Evolutionary conservation across 2,329 filamentous ascomycete genomes (phyloP).

Genomic region (Pseudogymnoascus destructans): DNA sequence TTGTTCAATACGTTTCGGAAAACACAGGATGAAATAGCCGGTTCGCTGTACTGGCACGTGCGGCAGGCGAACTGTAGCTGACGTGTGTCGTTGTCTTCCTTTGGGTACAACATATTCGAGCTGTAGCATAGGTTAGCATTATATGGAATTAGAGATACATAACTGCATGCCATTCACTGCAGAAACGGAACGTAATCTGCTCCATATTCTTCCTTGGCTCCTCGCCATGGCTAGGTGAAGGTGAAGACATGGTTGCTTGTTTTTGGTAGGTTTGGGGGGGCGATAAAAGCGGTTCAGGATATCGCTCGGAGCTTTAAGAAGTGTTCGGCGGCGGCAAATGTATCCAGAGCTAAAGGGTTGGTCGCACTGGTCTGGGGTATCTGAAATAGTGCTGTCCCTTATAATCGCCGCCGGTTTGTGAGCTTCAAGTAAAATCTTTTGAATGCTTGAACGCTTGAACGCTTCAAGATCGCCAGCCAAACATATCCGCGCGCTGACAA

Average conservation of each 20-base stretch:
- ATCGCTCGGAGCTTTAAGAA: not conserved
- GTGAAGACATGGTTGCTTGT: constrained; percentile 39
- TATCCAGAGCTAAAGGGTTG: not conserved
- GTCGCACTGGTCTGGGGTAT: not conserved
- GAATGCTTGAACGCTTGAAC: not conserved
- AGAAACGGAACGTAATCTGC: constrained; percentile 95
- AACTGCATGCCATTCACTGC: constrained; percentile 68
- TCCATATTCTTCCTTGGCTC: constrained; percentile 42
- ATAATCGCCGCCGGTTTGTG: not conserved
- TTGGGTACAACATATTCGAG: constrained; percentile 95
- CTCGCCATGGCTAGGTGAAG: constrained; percentile 35
- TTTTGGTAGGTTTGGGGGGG: not conserved
- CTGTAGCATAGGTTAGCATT: constrained; percentile 30
- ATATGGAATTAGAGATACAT: not conserved
- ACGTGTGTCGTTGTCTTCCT: constrained; percentile 76
- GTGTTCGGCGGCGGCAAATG: not conserved
- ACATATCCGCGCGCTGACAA: constrained; percentile 3
- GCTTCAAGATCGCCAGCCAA: not conserved
- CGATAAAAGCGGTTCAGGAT: not conserved
- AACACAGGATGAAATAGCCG: constrained; percentile 77
- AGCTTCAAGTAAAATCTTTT: not conserved
- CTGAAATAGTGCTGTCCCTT: not conserved
- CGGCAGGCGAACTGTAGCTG: constrained; percentile 90
- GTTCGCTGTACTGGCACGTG: constrained; percentile 84
- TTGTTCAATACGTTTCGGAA: constrained; percentile 92